Conservation (phyloP, 2,329 filamentous ascomycete genomes). For the Helicocarpus griseus region DNA sequence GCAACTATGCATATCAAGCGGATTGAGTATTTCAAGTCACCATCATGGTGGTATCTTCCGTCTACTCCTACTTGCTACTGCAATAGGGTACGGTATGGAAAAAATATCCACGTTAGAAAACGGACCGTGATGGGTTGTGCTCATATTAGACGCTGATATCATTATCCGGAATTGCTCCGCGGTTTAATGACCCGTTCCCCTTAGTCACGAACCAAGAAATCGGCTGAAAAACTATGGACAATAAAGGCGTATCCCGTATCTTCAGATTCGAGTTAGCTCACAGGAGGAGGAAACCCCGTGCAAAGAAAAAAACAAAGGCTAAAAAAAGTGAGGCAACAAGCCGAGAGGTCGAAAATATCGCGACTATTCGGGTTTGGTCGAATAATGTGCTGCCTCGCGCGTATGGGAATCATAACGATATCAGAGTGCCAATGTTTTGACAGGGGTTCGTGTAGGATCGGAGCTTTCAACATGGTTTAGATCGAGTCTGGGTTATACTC, state of each 20-base stretch:
- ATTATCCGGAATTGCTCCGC: too few relatives aligned
- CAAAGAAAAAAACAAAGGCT: background rate
- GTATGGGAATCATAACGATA: background rate
- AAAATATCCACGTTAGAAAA: background rate
- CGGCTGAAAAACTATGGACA: too few relatives aligned
- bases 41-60: background rate
- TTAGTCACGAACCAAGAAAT: too few relatives aligned
- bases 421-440: background rate
- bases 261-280: too few relatives aligned
- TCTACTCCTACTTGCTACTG: background rate
- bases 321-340: slow-evolving; percentile 2
- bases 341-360: background rate
- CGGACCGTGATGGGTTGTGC: background rate
- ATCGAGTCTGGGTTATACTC: background rate
- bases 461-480: background rate
- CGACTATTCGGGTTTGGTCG: background rate
- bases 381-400: background rate
- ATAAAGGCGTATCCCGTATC: background rate
- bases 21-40: background rate
- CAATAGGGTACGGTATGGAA: background rate
- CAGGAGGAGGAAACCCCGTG: background rate
- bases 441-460: background rate
- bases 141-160: too few relatives aligned
- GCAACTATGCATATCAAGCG: background rate
- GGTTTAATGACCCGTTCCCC: too few relatives aligned